Evolutionary conservation across 352 stramenopile genomes (phyloP), one percentile per base, ranked within the genome.

Genomic region (Globisporangium cylindrosporum): DNA sequence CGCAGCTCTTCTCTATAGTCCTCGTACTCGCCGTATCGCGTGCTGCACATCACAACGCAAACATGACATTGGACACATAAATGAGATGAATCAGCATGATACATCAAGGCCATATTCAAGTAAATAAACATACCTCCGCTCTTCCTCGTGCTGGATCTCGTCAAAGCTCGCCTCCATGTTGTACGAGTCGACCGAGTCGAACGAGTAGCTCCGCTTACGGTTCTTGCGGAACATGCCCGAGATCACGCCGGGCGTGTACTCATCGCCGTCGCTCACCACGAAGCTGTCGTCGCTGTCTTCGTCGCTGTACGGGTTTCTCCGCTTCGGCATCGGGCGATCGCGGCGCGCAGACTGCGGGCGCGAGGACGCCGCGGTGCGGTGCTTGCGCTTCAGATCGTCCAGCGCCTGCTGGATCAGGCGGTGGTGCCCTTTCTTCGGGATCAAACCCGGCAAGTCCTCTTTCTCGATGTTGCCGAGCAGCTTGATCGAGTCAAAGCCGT

Each of bases 241-340:
- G 71, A 96, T 94, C 66, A 77, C 78, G 15, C 88, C 88, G 1
- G 85, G 86, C 51, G 73, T 74, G 68, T 93, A 96, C 68, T 90
- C 85, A 43, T 89, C 86, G 49, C 86, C 84, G 62, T 89, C 82
- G 54, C 87, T 88, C 43, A 94, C 87, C 24, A 96, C 86, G 66
- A 96, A 96, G 61, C 88, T 92, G 67, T 96, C 88, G 64, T 96
- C 88, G 48, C 84, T 94, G n/a, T 94, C 88, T 64, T 93, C 86
- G 32, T 94, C 83, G 59, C 87, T 86, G 67, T 91, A 94, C 27
- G 87, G 79, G 59, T 92, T 81, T 22, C 72, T 80, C 20, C 79
- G 74, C 68, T 77, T 81, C 1, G 54, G 43, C 58, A 60, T 68
- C 5, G 68, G 12, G 3, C 59, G 46, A 43, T 73, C 69, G 18